Evolutionary conservation across 1,284 basidiomycete genomes (phyloP), one percentile per base, ranked within the genome.

Genomic region (Austroboletus niveus): DNA sequence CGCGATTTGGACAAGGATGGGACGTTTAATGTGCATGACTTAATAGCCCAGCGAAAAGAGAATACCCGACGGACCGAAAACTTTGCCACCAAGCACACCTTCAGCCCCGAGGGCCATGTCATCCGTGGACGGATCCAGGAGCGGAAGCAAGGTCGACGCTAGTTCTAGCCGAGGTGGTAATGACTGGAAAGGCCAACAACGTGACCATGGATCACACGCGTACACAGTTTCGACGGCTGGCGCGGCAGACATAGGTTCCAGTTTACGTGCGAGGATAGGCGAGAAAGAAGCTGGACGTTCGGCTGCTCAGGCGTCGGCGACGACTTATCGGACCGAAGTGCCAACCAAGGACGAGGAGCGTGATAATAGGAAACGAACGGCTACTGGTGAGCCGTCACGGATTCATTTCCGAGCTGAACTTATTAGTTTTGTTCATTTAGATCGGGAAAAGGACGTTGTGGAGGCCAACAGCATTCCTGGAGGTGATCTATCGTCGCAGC

Each of bases 21-120:
- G 20, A 32, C 32, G 8, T 36, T 48, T 55, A 27, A 65, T 41
- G 7, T 8, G 51, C 17, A 41, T 32, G 39, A 40, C 24, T 15
- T 7, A 22, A 49, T 49, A 83, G 82, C 56, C 72, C 45, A 64
- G 62, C 41, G 83, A 87, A 54, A 86, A 82, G 61, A 79, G 82
- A 40, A 66, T 74, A 49, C 75, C 78, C 4, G 84, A 87, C 15
- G 77, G 75, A 12, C 78, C 78, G 17, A 82, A 82, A 62, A 66
- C 69, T 20, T 66, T 81, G 39, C 80, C 84, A 14, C 72, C 82
- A 7, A 78, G 71, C 41, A 81, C 82, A 5, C 87, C 87, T 29
- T 86, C 84, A 47, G 87, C 78, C 12, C 88, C 87, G 29, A 77
- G 87, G 57, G 85, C 85, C 4, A 88, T 87, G 85, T 74, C 78